Percentiles rank a stretch among this genome's conserved stretches.
Conservation (phyloP, 1,284 basidiomycete species). For the Apiotrichum mycotoxinovorans region DNA sequence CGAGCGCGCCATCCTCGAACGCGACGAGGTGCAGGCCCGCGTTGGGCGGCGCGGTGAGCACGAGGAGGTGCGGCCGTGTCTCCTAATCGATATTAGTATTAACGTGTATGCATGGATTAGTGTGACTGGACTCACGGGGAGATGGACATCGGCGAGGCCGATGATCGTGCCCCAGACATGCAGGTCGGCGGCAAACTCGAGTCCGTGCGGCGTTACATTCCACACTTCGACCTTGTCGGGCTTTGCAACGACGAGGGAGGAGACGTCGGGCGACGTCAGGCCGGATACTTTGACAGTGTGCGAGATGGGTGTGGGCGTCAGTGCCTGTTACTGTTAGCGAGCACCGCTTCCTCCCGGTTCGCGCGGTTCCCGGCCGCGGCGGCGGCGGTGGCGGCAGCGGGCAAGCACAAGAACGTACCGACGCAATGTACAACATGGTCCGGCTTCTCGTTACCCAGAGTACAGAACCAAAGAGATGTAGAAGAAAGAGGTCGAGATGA, state of each 20-base stretch:
- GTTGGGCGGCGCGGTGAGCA: conserved; percentile 43
- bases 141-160: conserved; percentile 34
- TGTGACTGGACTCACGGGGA: conserved; percentile 27
- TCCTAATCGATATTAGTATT: too few species aligned
- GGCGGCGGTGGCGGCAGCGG: too few species aligned
- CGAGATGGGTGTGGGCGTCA: conserved; percentile 47
- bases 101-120: too few species aligned
- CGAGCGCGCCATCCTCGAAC: conserved; percentile 26
- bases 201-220: conserved; percentile 35
- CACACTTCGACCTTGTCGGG: conserved; percentile 45
- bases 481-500: background rate
- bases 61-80: conserved; percentile 41
- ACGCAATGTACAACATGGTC: conserved; percentile 42
- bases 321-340: conserved; percentile 32
- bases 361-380: too few species aligned
- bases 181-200: conserved; percentile 30
- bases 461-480: background rate
- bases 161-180: conserved; percentile 47
- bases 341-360: too few species aligned
- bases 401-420: conserved; percentile 34
- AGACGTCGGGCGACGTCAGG: conserved; percentile 27
- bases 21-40: conserved; percentile 42
- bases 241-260: conserved; percentile 43
- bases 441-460: background rate
- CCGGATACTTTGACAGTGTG: conserved; percentile 30